These are phyloP conservation scores for Pichia norvegensis DNA, from an alignment of 1,139 yeast species.

Conservation along the genomic window DNA sequence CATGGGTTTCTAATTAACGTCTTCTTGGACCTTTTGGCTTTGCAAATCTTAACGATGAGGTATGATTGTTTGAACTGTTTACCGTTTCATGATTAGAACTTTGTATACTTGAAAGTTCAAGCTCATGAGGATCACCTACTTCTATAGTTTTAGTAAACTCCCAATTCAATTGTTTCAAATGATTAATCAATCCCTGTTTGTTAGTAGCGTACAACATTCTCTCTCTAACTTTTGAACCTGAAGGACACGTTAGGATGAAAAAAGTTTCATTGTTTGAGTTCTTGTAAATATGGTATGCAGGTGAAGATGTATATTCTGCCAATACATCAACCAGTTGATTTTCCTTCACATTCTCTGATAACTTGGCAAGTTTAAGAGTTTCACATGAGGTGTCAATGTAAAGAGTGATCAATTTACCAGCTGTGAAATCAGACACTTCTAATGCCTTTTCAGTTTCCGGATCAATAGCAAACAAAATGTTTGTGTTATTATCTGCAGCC, in stretches of 20 bases:
- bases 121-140: constrained; percentile 61
- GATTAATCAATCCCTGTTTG: constrained; percentile 56
- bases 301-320: constrained; percentile 9
- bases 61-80: constrained; percentile 4
- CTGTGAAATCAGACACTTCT: background rate
- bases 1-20: constrained; percentile 12
- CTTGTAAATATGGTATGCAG: constrained; percentile 54
- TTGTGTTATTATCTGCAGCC: constrained; percentile 23
- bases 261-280: constrained; percentile 30
- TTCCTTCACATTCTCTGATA: constrained; percentile 5
- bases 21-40: constrained; percentile 31
- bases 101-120: constrained; percentile 36
- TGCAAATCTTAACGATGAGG: constrained; percentile 17
- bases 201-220: constrained; percentile 90
- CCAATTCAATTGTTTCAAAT: constrained; percentile 35
- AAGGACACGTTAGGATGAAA: constrained; percentile 83
- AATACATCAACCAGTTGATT: constrained; percentile 24
- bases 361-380: constrained; percentile 15
- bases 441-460: background rate
- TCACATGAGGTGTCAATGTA: constrained; percentile 1
- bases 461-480: constrained; percentile 12
- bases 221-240: constrained; percentile 81
- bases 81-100: background rate
- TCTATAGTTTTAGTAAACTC: constrained; percentile 43
- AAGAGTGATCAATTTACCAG: constrained; percentile 8